Conservation (phyloP, 805 yeast genomes). For the Metschnikowia borealis region DNA sequence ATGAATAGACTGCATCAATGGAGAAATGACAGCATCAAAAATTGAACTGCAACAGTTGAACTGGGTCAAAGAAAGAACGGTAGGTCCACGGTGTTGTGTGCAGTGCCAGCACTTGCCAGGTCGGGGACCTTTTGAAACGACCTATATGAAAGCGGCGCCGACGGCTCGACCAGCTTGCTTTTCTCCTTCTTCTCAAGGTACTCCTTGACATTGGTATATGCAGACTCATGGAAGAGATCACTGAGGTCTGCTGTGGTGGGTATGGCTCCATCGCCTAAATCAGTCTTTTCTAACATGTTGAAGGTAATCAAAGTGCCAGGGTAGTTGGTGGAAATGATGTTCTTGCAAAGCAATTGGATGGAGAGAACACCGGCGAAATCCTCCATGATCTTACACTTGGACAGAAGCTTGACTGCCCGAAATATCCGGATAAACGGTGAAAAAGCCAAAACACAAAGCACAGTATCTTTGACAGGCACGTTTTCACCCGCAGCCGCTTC, state of each 20-base stretch:
- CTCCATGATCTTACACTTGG: slow-evolving; percentile 37
- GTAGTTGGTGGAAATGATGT: slow-evolving; percentile 23
- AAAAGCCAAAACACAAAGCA: slow-evolving; percentile 32
- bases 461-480: slow-evolving; percentile 18
- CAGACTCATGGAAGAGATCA: slow-evolving; percentile 26
- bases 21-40: neutral
- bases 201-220: slow-evolving; percentile 21
- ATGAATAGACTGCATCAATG: neutral
- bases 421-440: slow-evolving; percentile 30
- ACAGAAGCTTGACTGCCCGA: slow-evolving; percentile 34
- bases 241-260: slow-evolving; percentile 14
- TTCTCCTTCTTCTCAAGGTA: neutral
- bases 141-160: slow-evolving; percentile 11
- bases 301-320: slow-evolving; percentile 38
- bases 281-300: slow-evolving; percentile 34
- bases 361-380: slow-evolving; percentile 35
- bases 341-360: slow-evolving; percentile 37
- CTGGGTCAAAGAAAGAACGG: slow-evolving; percentile 35
- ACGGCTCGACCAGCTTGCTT: too few species aligned
- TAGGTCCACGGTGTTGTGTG: slow-evolving; percentile 31
- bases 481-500: slow-evolving; percentile 14
- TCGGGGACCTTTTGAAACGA: slow-evolving; percentile 5
- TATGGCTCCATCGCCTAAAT: slow-evolving; percentile 12
- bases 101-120: neutral
- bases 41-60: neutral